Conservation (phyloP, 192 early-diverging fungal species). For the Glomus cerebriforme region DNA sequence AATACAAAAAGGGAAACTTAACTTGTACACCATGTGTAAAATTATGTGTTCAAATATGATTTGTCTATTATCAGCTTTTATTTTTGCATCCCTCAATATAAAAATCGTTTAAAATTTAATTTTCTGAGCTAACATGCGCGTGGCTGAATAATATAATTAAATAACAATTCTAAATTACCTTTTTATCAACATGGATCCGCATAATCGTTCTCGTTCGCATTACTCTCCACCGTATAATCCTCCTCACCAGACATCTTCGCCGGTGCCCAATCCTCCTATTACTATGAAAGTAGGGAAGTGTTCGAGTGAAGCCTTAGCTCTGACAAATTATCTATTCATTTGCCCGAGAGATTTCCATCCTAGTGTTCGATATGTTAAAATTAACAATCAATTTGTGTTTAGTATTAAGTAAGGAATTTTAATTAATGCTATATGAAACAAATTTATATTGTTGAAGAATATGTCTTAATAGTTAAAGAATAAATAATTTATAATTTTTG, state of each 20-base stretch:
- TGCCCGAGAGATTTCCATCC: constrained; percentile 73
- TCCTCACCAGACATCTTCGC: neutral
- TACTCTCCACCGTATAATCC: neutral
- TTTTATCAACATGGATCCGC: neutral
- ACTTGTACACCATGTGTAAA: too few relatives aligned
- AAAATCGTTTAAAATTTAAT: too few relatives aligned
- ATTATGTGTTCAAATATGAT: too few relatives aligned
- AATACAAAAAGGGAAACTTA: too few relatives aligned
- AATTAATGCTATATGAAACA: neutral
- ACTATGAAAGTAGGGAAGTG: constrained; percentile 47
- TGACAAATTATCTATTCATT: constrained; percentile 81
- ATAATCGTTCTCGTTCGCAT: neutral
- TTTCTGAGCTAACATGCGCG: too few relatives aligned
- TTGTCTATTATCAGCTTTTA: too few relatives aligned
- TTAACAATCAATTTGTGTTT: constrained; percentile 83
- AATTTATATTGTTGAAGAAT: constrained; percentile 4
- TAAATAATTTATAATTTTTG: too few relatives aligned
- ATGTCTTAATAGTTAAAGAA: too few relatives aligned
- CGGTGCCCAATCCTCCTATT: neutral
- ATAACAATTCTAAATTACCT: too few relatives aligned
- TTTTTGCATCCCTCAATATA: too few relatives aligned
- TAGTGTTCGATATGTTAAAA: constrained; percentile 65
- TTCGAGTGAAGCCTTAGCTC: constrained; percentile 47
- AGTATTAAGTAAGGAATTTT: constrained; percentile 65
- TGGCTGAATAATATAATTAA: too few relatives aligned